Evolutionary conservation across 2,329 filamentous ascomycete genomes (phyloP), one percentile per base, ranked within the genome.

Genomic region (Leptographium procerum): DNA sequence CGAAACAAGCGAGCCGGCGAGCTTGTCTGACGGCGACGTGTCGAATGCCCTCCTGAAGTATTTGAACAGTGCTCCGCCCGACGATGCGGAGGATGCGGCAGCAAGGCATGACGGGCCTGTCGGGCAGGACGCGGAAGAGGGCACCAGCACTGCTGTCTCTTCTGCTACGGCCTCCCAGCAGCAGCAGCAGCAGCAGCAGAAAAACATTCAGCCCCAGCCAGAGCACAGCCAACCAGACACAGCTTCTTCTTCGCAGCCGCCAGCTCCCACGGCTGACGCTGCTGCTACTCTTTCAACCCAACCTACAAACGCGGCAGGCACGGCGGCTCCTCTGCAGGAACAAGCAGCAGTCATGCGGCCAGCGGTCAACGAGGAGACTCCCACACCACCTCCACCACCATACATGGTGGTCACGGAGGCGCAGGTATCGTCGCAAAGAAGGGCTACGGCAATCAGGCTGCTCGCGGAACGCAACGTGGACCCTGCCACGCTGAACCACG

Each of bases 391-490:
- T 26, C 34, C 47, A 10, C 26, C 61, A 8, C 55, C 62, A 0
- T 64, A 59, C 34, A 14, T 51, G 34, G 16, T n/a, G 7, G 62
- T 61, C 10, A 61, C 59, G 1, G 62, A 64, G 9, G 45, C 58
- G 29, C 58, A 62, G 29, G 61, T 57, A 33, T 55, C 59, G 13
- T 28, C 28, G 8, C 19, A n/a, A 14, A 52, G 57, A 6, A 55
- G 34, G 51, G 4, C 26, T 4, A 36, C 55, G 4, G 61, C 81
- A 8, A 71, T 72, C n/a, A 69, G 70, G 28, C 70, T 82, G 33
- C 72, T 84, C 6, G 68, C 52, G 2, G 71, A 72, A 1, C 73
- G 69, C n/a, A 73, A 71, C 5, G 73, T 84, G n/a, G 75, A 81
- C 43, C 79, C 78, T 1, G 68, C 71, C 2, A 77, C 79, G 0